Evolutionary conservation across 257 asterid species (phyloP).

Genomic region (Striga asiatica): DNA sequence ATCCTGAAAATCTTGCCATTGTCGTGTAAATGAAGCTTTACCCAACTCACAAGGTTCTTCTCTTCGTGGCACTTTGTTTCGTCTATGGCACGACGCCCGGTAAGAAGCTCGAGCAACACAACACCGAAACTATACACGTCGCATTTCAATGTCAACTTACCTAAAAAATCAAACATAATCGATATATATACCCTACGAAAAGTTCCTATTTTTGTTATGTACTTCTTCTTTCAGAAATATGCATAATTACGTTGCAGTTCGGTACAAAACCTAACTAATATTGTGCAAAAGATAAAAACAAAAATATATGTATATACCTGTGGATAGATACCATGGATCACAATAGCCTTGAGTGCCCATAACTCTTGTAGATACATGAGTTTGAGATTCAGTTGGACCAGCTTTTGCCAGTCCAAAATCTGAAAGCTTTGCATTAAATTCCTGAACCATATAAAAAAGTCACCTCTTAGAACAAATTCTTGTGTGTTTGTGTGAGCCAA

Average conservation of each 20-base stretch:
- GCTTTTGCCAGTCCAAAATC: slow-evolving; percentile 44
- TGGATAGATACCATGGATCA: slow-evolving; percentile 31
- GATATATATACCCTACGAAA: too few species aligned
- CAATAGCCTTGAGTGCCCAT: slow-evolving; percentile 56
- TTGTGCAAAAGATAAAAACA: too few species aligned
- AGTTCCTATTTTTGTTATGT: too few species aligned
- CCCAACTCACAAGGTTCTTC: slow-evolving; percentile 32
- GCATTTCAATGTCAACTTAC: slow-evolving; percentile 33
- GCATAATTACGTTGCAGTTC: too few species aligned
- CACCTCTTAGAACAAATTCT: neutral
- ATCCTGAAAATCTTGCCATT: slow-evolving; percentile 31
- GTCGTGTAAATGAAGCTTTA: slow-evolving; percentile 26
- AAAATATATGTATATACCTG: slow-evolving; percentile 16
- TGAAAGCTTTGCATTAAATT: slow-evolving; percentile 43
- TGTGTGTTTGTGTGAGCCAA: too few species aligned
- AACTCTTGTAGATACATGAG: slow-evolving; percentile 41
- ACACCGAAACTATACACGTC: slow-evolving; percentile 45
- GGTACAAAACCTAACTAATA: too few species aligned
- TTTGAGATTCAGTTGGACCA: slow-evolving; percentile 37
- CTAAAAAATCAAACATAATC: neutral
- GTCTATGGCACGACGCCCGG: slow-evolving; percentile 39
- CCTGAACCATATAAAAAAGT: slow-evolving; percentile 20
- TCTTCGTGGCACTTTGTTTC: slow-evolving; percentile 33
- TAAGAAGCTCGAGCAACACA: slow-evolving; percentile 36
- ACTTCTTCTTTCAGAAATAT: too few species aligned